Evolutionary conservation across 441 rosid genomes (phyloP).

Genomic region (Cnidoscolus chayamansa): DNA sequence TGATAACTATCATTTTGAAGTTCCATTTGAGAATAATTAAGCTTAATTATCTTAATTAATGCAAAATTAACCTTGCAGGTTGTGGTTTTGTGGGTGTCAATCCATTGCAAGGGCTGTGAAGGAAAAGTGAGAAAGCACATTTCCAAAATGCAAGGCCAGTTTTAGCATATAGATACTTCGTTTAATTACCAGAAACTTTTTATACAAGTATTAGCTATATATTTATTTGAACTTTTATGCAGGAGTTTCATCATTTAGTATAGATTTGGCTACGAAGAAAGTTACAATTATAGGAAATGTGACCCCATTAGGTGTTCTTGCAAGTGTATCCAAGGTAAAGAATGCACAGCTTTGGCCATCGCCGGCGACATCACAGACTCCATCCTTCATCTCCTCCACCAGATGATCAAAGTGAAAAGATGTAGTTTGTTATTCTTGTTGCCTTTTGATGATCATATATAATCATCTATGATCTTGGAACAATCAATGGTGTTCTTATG

Average conservation of each 20-base stretch:
- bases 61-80: constrained; percentile 42
- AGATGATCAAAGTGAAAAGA: constrained; percentile 19
- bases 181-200: not conserved
- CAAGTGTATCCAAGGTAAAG: constrained; percentile 73
- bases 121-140: constrained; percentile 86
- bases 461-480: not conserved
- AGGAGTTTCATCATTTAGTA: constrained; percentile 86
- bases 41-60: too few relatives aligned
- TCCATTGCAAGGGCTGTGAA: constrained; percentile 97
- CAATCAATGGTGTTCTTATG: not conserved
- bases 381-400: not conserved
- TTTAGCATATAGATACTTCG: not conserved
- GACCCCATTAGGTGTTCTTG: constrained; percentile 62
- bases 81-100: constrained; percentile 83
- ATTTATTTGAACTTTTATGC: constrained; percentile 8
- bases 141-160: constrained; percentile 87
- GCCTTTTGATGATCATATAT: too few relatives aligned
- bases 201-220: too few relatives aligned
- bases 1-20: not conserved
- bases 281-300: constrained; percentile 80
- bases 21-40: too few relatives aligned
- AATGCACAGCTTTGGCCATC: constrained; percentile 86
- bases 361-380: constrained; percentile 27
- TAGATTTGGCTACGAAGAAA: constrained; percentile 76
- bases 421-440: too few relatives aligned